Evolutionary conservation across 352 stramenopile genomes (phyloP), one percentile per base, ranked within the genome.

Genomic region (Aphanomyces euteiches): DNA sequence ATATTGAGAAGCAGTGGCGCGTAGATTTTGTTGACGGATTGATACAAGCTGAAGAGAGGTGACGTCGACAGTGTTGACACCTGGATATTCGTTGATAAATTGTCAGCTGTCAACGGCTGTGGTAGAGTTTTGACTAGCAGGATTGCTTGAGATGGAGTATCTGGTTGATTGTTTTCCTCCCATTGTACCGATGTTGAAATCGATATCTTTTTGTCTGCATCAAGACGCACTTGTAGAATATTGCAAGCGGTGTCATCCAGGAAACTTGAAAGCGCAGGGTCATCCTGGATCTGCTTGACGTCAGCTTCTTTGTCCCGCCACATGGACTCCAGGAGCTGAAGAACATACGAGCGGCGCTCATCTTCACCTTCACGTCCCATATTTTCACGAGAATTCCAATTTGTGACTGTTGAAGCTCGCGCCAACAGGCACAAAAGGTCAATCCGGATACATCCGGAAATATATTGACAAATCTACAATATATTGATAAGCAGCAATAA

Each of bases 11-110:
- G 69, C 50, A 92, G 70, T 34, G 88, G 88, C 5, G 88, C 84
- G 50, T 92, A 96, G 45, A 96, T 83, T 28, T 94, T 79, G 64
- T 94, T 83, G 60, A 96, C 75, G 7, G 74, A 82, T 67, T 92
- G 80, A 64, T 92, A 96, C 3, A 96, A 79, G 74, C 81, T 92
- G 60, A 85, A 76, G 45, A 96, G 72, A 5, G 88, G 88, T 39
- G 83, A 87, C 38, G 89, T 82, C 28, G 80, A 67, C 34, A 90
- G 76, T 3, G 83, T 88, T 21, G 83, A 87, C 37, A 96, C 74
- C 41, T 92, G 81, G 17, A 96, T 75, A 67, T 79, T 89, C 21
- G 75, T 82, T 40, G 80, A 78, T 74, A 96, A 88, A 73, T 85
- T 94, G 40, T 87, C 76, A 0, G 83, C 80, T 7, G 79, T 85